phyloP scores from a whole-genome alignment of 2,329 filamentous ascomycete genomes.

The Orbilia javanica region DNA sequence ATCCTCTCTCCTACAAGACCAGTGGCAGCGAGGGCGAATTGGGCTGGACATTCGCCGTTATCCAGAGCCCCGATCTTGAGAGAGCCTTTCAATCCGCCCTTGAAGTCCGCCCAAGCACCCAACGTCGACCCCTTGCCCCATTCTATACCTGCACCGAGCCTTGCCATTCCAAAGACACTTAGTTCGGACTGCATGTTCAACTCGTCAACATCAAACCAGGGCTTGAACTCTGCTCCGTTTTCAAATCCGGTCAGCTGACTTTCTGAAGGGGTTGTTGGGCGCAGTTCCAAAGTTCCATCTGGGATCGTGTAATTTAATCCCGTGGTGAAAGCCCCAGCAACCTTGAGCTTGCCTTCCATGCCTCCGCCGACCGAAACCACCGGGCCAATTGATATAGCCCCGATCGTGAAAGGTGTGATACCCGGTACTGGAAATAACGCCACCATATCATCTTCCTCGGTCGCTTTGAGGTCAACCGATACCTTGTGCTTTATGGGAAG shows the following conservation, averaged over 20 bases:
- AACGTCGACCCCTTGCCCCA: constrained; percentile 9
- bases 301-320: constrained; percentile 13
- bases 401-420: constrained; percentile 6
- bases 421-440: constrained; percentile 9
- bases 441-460: constrained; percentile 1
- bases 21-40: neutral
- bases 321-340: constrained; percentile 2
- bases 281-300: constrained; percentile 3
- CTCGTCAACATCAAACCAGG: neutral
- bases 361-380: constrained; percentile 2
- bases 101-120: constrained; percentile 8
- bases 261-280: neutral
- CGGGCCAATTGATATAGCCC: constrained; percentile 1
- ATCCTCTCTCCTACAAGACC: neutral
- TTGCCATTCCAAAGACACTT: neutral
- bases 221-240: neutral
- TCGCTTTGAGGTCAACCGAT: constrained; percentile 2
- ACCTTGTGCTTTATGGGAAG: constrained; percentile 17
- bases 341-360: constrained; percentile 12
- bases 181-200: constrained; percentile 9
- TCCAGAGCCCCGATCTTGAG: neutral
- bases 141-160: neutral
- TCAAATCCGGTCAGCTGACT: constrained; percentile 4
- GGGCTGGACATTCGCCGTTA: neutral
- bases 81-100: neutral